Base-by-base conservation (phyloP, 2,329 filamentous ascomycete genomes). In the Nectriaceae sp. region DNA sequence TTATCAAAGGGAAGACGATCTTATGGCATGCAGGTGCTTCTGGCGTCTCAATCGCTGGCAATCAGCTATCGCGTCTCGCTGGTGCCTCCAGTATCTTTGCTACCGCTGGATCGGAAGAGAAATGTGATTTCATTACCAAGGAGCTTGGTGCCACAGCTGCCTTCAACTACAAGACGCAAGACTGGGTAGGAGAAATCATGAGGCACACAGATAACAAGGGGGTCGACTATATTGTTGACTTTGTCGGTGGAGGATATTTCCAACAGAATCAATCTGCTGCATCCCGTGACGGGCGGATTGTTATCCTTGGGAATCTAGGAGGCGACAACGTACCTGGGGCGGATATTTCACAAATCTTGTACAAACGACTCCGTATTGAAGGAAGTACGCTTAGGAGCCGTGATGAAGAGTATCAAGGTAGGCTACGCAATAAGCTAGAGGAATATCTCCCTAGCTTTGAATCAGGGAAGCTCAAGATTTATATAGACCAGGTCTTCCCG, bases 21-120 rank as follows among this genome's bases (percentile, higher is more conserved):
- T 84, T 97, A 26, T 96, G 90, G 89, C 92, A 97, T 68, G 92
- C 92, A 0, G 92, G 90, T 41, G 92, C 92, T 1, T 90, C 85
- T 16, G 85, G 85, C 29, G 92, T 96, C 41, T 87, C 84, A 38
- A 92, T 96, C 54, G 83, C 90, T 0, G 92, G 91, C 0, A 90
- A 94, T 61, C 92, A 96, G 72, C 82, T 96, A 16, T 78, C 83
- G 4, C 76, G 74, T 53, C 79, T 78, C 16, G 84, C 85, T 16
- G 83, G 83, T 2, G 90, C 90, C 1, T 74, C 75, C 3, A 79
- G 77, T 3, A 79, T 96, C 42, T 96, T 84, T 65, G 89, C 89
- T 2, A 96, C 92, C 0, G 88, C 89, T 0, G 84, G 90, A 3
- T 83, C 82, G 2, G 80, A 88, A 53, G 86, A 88, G 44, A 97